Base-by-base conservation (phyloP, 2,329 filamentous ascomycete species). In the Chaetomiaceae sp. region DNA sequence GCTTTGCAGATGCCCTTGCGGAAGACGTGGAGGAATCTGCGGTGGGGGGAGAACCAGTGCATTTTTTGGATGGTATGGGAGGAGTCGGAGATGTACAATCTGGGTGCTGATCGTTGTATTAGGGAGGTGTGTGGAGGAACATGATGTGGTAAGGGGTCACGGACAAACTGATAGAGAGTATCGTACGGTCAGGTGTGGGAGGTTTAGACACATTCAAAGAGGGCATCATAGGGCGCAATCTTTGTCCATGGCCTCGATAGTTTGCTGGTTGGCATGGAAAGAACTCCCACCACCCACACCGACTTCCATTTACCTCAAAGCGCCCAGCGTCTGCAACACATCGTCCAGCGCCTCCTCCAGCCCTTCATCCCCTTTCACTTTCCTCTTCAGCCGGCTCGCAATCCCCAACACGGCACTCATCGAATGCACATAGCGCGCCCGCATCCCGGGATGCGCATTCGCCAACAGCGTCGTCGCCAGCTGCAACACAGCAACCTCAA, bases 401-500 rank as follows among this genome's bases (percentile, higher is more conserved):
- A 82, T 68, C 3, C 77, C 76, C 8, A 68, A 57, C 12, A 84
- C 66, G 6, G 78, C 77, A 41, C 64, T 62, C 14, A 72, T 71
- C n/a, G 77, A 78, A 54, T 78, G 73, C 2, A 65, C 61, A 55
- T 80, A 81, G 16, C 79, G 70, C 57, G 66, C 73, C 50, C 69
- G 67, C 67, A 79, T 68, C 0, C 75, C 76, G 1, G 63, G 58
- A 5, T 67, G 72, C 17, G 77, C 71, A 23, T 71, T 70, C 1
- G 61, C 67, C 23, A 84, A 62, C n/a, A 84, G 60, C 3, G 73
- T 69, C 12, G 76, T 72, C 19, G 75, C 77, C 1, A 85, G 71
- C 62, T 83, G 79, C 44, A 84, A 62, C 23, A 73, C 71, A 2
- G 77, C 77, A 4, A 79, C 67, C 40, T 75, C 69, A 44, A 79